These are phyloP conservation scores for Heliophila coronopifolia DNA, from an alignment of 441 rosid genomes.

Conservation along the genomic window DNA sequence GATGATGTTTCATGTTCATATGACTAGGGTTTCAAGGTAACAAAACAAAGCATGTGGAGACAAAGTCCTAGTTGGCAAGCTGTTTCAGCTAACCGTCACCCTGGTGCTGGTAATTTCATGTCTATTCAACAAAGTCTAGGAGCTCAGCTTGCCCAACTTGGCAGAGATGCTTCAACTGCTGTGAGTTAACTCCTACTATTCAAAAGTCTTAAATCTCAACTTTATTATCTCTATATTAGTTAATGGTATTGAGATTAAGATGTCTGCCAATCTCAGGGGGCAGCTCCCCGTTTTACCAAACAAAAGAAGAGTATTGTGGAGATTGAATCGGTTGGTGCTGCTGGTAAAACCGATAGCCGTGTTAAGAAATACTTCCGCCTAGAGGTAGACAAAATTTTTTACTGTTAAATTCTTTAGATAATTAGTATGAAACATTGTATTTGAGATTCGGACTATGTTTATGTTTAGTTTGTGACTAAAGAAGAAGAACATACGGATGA, in stretches of 20 bases:
- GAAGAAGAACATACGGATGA: constrained; percentile 53
- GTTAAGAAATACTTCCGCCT: constrained; percentile 72
- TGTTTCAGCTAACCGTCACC: constrained; percentile 72
- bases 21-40: constrained; percentile 70
- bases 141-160: constrained; percentile 81
- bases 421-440: background rate
- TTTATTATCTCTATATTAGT: too few species aligned
- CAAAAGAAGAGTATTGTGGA: constrained; percentile 62
- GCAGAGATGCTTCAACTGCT: constrained; percentile 97
- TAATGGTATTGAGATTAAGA: background rate
- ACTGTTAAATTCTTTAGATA: background rate
- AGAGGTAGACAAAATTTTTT: constrained; percentile 60
- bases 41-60: constrained; percentile 81
- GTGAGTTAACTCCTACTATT: constrained; percentile 42
- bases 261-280: constrained; percentile 51
- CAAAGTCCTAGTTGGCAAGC: constrained; percentile 69
- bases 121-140: constrained; percentile 92
- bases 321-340: constrained; percentile 81
- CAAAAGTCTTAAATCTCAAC: too few species aligned
- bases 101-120: constrained; percentile 72
- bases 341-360: constrained; percentile 54
- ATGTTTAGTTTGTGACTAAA: constrained; percentile 49
- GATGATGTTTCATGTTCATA: too few species aligned
- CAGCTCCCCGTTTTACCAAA: constrained; percentile 77
- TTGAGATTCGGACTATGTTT: background rate